Conservation (phyloP, 1,139 yeast genomes). For the Pneumocystis jirovecii region DNA sequence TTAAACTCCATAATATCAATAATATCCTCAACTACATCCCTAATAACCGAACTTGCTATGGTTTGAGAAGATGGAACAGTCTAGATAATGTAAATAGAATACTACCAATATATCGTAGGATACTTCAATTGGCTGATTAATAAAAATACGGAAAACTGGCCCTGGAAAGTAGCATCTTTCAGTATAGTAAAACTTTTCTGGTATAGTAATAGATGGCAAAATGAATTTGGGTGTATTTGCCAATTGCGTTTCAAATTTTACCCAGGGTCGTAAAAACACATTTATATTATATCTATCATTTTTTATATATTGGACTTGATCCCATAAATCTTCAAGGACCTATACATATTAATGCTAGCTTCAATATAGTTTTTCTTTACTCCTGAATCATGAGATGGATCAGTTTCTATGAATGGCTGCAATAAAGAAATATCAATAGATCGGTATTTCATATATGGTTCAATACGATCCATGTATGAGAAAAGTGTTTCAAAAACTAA, state of each 20-base stretch:
- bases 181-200: conserved; percentile 16
- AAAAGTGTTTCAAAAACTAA: not conserved
- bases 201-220: conserved; percentile 27
- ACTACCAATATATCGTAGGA: not conserved
- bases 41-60: conserved; percentile 47
- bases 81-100: conserved; percentile 21
- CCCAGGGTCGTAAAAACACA: conserved; percentile 3
- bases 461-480: not conserved
- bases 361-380: conserved; percentile 2
- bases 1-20: conserved; percentile 75
- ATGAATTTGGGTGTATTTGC: conserved; percentile 27
- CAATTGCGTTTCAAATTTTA: conserved; percentile 12
- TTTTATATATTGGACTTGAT: conserved; percentile 8
- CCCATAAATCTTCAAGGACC: conserved; percentile 7
- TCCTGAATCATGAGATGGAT: conserved; percentile 13
- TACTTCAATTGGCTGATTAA: conserved; percentile 30
- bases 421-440: conserved; percentile 6
- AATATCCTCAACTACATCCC: conserved; percentile 62
- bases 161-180: conserved; percentile 10
- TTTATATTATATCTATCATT: conserved; percentile 9
- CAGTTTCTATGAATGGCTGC: conserved; percentile 13
- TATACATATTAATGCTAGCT: not conserved
- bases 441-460: conserved; percentile 9
- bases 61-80: conserved; percentile 59
- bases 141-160: conserved; percentile 29